These are phyloP conservation scores for Lycium barbarum DNA, from an alignment of 257 asterid genomes.

Conservation along the genomic window DNA sequence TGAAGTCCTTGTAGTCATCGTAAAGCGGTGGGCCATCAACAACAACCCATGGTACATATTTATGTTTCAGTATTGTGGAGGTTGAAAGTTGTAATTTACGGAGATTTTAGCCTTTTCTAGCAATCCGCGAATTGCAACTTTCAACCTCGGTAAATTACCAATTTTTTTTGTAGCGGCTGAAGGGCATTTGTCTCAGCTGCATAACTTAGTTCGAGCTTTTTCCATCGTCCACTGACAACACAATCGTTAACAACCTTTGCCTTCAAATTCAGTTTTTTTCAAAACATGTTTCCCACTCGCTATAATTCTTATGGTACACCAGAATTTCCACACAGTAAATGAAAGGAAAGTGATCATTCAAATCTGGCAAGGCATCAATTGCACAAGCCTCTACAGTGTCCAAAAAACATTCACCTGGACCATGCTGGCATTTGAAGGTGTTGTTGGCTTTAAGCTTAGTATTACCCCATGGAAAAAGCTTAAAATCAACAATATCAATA, in stretches of 20 bases:
- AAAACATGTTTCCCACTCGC: constrained; percentile 82
- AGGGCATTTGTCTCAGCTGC: constrained; percentile 75
- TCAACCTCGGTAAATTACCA: too few relatives aligned
- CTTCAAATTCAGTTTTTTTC: constrained; percentile 73
- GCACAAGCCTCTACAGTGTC: constrained; percentile 94
- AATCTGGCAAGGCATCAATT: constrained; percentile 82
- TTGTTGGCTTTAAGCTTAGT: constrained; percentile 42
- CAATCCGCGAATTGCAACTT: too few relatives aligned
- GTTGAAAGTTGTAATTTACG: too few relatives aligned
- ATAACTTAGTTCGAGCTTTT: constrained; percentile 66
- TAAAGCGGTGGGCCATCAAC: too few relatives aligned
- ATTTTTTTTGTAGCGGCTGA: constrained; percentile 69
- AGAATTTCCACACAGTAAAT: constrained; percentile 80
- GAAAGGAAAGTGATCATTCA: constrained; percentile 77
- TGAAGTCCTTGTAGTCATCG: constrained; percentile 40
- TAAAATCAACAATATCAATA: constrained; percentile 44
- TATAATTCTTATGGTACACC: constrained; percentile 61
- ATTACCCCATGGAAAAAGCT: constrained; percentile 58
- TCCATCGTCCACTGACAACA: constrained; percentile 59
- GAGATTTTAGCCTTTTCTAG: too few relatives aligned
- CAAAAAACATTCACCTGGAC: constrained; percentile 73
- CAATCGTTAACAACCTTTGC: constrained; percentile 64
- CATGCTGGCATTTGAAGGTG: constrained; percentile 66
- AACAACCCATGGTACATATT: too few relatives aligned
- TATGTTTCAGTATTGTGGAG: too few relatives aligned